These are phyloP conservation scores for Leersia perrieri DNA, from an alignment of 176 grass and related monocot genomes.

Conservation along the genomic window DNA sequence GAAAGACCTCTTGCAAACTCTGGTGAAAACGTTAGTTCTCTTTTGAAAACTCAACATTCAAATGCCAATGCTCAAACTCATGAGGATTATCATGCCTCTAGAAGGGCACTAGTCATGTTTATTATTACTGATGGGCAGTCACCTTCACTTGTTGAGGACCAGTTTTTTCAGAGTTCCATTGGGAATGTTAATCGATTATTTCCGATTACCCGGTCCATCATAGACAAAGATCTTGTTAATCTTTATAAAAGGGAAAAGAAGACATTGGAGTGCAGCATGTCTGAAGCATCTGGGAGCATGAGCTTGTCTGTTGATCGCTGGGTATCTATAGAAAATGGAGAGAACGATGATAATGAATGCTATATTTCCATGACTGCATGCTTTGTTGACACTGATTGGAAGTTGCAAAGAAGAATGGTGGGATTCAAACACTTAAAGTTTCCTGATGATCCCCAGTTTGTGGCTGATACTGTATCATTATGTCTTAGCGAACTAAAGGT, in stretches of 20 bases:
- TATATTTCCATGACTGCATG: conserved; percentile 20
- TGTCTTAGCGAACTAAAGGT: not conserved
- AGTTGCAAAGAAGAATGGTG: conserved; percentile 27
- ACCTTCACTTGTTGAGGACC: conserved; percentile 12
- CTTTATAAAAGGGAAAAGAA: conserved; percentile 22
- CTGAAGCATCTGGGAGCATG: conserved; percentile 5
- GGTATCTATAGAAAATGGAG: conserved; percentile 3
- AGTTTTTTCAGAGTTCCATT: not conserved
- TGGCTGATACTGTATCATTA: not conserved
- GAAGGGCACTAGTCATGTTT: conserved; percentile 19
- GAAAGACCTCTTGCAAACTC: not conserved
- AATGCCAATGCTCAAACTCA: not conserved
- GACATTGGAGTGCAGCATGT: not conserved
- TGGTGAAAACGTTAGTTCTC: not conserved
- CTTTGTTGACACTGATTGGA: conserved; percentile 35
- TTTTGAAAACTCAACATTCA: not conserved
- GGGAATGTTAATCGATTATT: not conserved
- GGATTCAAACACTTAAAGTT: conserved; percentile 22
- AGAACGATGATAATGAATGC: not conserved
- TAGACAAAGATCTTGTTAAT: conserved; percentile 12
- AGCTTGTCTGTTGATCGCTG: conserved; percentile 20
- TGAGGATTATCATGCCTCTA: not conserved
- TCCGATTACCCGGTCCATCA: not conserved
- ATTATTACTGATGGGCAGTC: conserved; percentile 18
- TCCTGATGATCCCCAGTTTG: conserved; percentile 21